Percentiles rank a stretch among this genome's conserved stretches.
phyloP scores from a whole-genome alignment of 768 basidiomycete species.

The Amanita muscaria region DNA sequence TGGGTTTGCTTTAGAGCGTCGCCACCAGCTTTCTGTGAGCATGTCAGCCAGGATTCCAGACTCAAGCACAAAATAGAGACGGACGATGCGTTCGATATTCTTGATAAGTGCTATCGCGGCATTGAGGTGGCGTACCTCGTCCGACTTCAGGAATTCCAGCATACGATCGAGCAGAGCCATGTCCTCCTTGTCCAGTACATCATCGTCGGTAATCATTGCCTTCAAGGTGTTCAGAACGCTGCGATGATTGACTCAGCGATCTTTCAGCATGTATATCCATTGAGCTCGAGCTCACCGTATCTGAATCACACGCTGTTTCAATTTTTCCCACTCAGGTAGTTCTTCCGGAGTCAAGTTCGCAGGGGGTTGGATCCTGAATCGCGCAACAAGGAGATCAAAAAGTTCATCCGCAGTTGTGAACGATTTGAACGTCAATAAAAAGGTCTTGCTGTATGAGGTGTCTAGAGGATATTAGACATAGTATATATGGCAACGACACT shows the following conservation, averaged over 20 bases:
- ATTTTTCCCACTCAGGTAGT: conserved; percentile 67
- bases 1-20: conserved; percentile 51
- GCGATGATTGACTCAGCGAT: no score
- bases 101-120: conserved; percentile 70
- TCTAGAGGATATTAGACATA: conserved; percentile 36
- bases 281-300: no score
- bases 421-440: conserved; percentile 94
- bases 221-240: conserved; percentile 90
- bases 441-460: conserved; percentile 74
- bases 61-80: conserved; percentile 21
- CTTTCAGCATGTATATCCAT: no score
- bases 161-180: conserved; percentile 73
- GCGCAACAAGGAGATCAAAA: conserved; percentile 69
- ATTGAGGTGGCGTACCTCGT: conserved; percentile 52
- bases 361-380: conserved; percentile 76
- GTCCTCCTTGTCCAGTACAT: conserved; percentile 83
- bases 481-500: background rate
- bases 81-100: conserved; percentile 72
- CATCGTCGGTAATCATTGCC: conserved; percentile 77
- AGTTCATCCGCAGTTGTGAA: conserved; percentile 81
- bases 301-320: conserved; percentile 83
- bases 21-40: conserved; percentile 39
- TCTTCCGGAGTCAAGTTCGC: conserved; percentile 53
- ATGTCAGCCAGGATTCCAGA: conserved; percentile 6
- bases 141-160: conserved; percentile 65